These are phyloP conservation scores for Rhodomyrtus tomentosa DNA, from an alignment of 345 rosid species.

Conservation along the genomic window DNA sequence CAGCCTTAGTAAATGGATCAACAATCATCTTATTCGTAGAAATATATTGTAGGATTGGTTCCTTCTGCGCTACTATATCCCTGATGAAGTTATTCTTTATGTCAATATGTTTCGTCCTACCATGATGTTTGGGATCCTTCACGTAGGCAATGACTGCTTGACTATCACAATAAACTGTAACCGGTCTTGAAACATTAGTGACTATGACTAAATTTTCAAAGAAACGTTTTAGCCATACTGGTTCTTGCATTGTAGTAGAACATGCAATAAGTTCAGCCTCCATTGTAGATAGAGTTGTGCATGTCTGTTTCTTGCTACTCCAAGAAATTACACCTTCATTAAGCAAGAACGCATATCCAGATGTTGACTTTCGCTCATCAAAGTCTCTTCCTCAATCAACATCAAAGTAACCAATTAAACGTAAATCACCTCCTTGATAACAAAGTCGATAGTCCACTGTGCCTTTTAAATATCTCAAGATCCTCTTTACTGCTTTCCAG, in stretches of 20 bases:
- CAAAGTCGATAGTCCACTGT: background rate
- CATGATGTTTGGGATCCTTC: no score
- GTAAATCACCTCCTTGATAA: background rate
- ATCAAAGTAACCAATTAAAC: no score
- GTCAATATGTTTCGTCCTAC: no score
- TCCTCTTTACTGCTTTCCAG: no score
- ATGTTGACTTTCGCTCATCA: background rate
- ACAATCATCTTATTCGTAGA: fast-evolving
- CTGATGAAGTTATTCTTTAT: no score
- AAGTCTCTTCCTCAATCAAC: background rate
- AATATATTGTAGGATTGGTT: background rate
- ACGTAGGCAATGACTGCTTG: background rate
- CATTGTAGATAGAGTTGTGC: background rate
- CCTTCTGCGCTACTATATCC: background rate
- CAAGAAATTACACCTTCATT: background rate
- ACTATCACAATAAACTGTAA: background rate
- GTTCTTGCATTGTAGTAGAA: background rate
- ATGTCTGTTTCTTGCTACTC: background rate
- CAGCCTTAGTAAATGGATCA: background rate
- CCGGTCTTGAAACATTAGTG: background rate
- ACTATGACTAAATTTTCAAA: background rate
- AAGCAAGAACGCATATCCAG: no score
- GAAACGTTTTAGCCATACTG: no score
- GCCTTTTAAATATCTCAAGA: background rate
- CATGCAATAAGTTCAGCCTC: background rate